A percentile compares a stretch with the other conserved stretches of the same genome.
Evolutionary conservation across 208 protist genomes (phyloP).

Genomic region (Phytomonas sp.): DNA sequence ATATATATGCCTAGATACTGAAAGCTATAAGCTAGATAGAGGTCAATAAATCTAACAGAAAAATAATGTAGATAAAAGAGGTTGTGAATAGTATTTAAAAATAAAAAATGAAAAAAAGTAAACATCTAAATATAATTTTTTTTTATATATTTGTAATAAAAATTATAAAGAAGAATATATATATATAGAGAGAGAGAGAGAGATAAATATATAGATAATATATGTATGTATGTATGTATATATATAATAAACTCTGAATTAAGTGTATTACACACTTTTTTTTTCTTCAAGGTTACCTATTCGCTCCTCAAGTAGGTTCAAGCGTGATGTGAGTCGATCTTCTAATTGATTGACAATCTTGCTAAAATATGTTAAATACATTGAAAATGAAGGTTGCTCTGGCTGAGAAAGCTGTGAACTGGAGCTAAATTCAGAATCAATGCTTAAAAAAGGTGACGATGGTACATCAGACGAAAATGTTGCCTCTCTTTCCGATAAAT

Average conservation of each 20-base stretch:
- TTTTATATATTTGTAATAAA: slow-evolving; percentile 14
- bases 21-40: slow-evolving; percentile 1
- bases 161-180: slow-evolving; percentile 18
- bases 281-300: slow-evolving; percentile 15
- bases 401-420: slow-evolving; percentile 22
- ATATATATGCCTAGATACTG: neutral
- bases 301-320: slow-evolving; percentile 21
- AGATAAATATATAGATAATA: neutral
- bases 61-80: neutral
- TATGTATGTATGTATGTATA: slow-evolving; percentile 6
- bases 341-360: slow-evolving; percentile 28
- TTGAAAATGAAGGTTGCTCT: slow-evolving; percentile 11
- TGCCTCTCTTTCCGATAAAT: slow-evolving; percentile 31
- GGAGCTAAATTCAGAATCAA: slow-evolving; percentile 18
- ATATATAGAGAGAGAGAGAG: slow-evolving; percentile 7
- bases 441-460: slow-evolving; percentile 34
- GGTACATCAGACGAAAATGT: slow-evolving; percentile 35
- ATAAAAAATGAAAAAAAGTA: slow-evolving; percentile 11
- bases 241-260: neutral
- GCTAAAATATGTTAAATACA: slow-evolving; percentile 15
- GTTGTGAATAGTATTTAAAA: neutral
- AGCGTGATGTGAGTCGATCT: slow-evolving; percentile 16
- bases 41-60: neutral
- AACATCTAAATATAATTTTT: slow-evolving; percentile 11
- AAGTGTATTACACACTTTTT: neutral